These are phyloP conservation scores for Aureobasidium sp. DNA, from an alignment of 2,329 filamentous ascomycete species.

Conservation along the genomic window DNA sequence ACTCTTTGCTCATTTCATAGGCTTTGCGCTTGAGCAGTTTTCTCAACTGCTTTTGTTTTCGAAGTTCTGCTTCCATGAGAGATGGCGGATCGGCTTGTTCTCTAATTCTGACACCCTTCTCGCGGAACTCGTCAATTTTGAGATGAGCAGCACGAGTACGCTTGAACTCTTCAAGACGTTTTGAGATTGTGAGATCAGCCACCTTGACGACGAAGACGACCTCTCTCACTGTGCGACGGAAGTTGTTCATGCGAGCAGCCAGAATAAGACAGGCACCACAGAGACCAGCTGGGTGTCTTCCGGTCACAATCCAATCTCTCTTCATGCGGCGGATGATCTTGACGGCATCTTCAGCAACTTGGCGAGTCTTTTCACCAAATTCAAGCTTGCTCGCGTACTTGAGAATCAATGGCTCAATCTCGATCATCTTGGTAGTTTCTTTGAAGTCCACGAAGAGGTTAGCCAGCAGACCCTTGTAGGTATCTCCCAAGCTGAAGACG, in stretches of 20 bases:
- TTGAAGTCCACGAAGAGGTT: constrained; percentile 59
- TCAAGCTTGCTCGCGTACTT: constrained; percentile 89
- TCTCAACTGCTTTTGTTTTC: constrained; percentile 31
- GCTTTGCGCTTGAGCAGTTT: constrained; percentile 26
- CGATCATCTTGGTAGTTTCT: constrained; percentile 14
- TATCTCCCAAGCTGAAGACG: constrained; percentile 83
- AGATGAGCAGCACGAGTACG: constrained; percentile 75
- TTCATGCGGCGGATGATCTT: constrained; percentile 89
- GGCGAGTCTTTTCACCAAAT: constrained; percentile 72
- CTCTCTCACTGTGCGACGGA: constrained; percentile 82
- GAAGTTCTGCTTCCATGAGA: constrained; percentile 59
- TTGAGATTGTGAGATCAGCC: constrained; percentile 84
- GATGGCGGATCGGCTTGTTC: constrained; percentile 75
- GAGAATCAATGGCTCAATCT: constrained; percentile 72
- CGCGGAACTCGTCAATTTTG: constrained; percentile 79
- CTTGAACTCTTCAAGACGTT: constrained; percentile 86
- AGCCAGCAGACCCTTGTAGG: constrained; percentile 76
- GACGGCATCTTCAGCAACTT: constrained; percentile 81
- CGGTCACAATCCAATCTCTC: constrained; percentile 93
- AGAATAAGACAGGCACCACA: constrained; percentile 92
- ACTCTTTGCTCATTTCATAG: constrained; percentile 14
- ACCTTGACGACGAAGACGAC: constrained; percentile 98
- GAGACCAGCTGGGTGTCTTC: constrained; percentile 84
- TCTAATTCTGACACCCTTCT: constrained; percentile 59
- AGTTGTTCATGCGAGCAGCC: constrained; percentile 97